Conservation (phyloP, 371 early-diverging fungal species). For the Syncephalastrum contaminatum region DNA sequence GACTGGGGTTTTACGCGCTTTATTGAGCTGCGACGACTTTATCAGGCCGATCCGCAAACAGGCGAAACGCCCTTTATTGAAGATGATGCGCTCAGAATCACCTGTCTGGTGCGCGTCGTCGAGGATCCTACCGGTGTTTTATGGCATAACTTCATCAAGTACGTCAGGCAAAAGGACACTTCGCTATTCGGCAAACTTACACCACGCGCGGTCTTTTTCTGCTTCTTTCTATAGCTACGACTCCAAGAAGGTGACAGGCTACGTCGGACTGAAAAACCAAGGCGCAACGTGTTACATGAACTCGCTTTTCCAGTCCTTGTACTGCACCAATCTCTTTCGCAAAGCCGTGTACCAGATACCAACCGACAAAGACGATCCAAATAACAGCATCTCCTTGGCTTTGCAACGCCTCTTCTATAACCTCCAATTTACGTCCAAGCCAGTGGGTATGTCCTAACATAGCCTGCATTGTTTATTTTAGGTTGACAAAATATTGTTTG, state of each 20-base stretch:
- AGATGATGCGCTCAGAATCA: conserved; percentile 13
- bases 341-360: conserved; percentile 90
- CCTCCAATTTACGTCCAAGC: conserved; percentile 64
- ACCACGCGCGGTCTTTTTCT: neutral
- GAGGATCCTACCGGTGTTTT: conserved; percentile 90
- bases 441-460: conserved; percentile 60
- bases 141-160: conserved; percentile 92
- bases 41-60: conserved; percentile 11
- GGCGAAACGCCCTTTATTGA: conserved; percentile 15
- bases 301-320: conserved; percentile 97
- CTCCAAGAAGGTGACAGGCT: conserved; percentile 88
- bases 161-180: conserved; percentile 11
- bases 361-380: conserved; percentile 84
- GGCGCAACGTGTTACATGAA: conserved; percentile 99
- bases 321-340: conserved; percentile 92
- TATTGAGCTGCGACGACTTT: conserved; percentile 38
- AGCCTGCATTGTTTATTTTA: neutral
- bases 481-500: conserved; percentile 1
- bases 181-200: neutral
- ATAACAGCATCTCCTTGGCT: conserved; percentile 83
- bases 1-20: conserved; percentile 93
- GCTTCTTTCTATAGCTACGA: conserved; percentile 59
- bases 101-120: conserved; percentile 56
- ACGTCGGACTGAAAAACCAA: conserved; percentile 95
- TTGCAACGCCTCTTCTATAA: conserved; percentile 95